Evolutionary conservation across 1,284 basidiomycete species (phyloP).

Genomic region (Rhizoctonia solani): DNA sequence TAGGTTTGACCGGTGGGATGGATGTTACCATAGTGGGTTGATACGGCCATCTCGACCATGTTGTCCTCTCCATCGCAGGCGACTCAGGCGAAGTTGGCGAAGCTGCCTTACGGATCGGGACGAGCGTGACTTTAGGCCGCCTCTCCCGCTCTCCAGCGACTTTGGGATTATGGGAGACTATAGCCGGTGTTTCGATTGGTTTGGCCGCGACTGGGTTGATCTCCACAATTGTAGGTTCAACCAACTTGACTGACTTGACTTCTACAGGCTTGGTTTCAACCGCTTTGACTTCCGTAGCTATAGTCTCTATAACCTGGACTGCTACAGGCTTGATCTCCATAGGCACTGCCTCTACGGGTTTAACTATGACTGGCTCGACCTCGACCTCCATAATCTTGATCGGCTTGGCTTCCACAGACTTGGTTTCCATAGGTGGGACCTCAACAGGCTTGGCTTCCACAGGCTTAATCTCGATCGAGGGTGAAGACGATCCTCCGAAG

Average conservation of each 20-base stretch:
- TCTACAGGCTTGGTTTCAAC: too few relatives aligned
- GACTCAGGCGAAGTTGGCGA: not conserved
- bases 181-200: not conserved
- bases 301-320: too few relatives aligned
- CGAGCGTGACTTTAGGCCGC: not conserved
- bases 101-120: not conserved
- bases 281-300: too few relatives aligned
- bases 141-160: not conserved
- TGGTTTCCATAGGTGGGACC: not conserved
- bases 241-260: too few relatives aligned
- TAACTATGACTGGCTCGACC: too few relatives aligned
- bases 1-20: not conserved
- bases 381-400: too few relatives aligned
- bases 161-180: not conserved
- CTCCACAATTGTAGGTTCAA: too few relatives aligned
- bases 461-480: not conserved
- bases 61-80: slow-evolving; percentile 9
- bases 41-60: slow-evolving; percentile 25
- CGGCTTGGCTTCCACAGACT: too few relatives aligned
- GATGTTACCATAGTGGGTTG: not conserved
- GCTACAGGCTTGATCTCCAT: too few relatives aligned
- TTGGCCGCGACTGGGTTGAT: too few relatives aligned
- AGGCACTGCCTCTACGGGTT: too few relatives aligned
- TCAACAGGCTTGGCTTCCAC: not conserved
- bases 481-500: not conserved